phyloP scores from a whole-genome alignment of 768 basidiomycete genomes.

The Rhodotorula sphaerocarpa region DNA sequence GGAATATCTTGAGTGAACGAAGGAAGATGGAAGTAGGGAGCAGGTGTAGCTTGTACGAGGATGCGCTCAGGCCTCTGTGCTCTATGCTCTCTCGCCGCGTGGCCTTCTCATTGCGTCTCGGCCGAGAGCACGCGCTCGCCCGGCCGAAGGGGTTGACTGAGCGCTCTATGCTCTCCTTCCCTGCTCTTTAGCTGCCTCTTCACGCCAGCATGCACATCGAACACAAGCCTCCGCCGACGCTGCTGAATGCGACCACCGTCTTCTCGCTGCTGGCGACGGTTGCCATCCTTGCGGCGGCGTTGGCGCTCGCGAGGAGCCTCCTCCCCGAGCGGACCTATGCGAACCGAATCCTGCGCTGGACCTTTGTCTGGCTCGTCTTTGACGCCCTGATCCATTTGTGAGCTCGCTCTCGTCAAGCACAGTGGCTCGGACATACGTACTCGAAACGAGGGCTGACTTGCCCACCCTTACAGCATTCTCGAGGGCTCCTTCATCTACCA shows the following conservation, averaged over 20 bases:
- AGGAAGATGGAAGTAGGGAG: no score
- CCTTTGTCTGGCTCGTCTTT: slow-evolving; percentile 18
- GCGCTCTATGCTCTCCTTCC: no score
- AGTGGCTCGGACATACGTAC: no score
- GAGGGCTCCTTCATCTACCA: slow-evolving; percentile 19
- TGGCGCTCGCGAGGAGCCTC: not conserved
- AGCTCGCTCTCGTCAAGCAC: not conserved
- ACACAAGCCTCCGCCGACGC: slow-evolving; percentile 8
- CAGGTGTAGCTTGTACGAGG: no score
- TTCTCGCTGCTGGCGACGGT: slow-evolving; percentile 14
- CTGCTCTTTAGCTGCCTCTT: no score
- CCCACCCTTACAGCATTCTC: slow-evolving; percentile 1
- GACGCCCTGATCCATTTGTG: slow-evolving; percentile 21
- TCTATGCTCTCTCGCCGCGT: no score
- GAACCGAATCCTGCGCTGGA: not conserved
- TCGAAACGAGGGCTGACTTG: not conserved
- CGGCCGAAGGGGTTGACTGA: no score
- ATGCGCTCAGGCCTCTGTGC: no score
- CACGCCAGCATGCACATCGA: no score
- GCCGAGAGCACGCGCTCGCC: no score
- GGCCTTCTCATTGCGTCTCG: no score
- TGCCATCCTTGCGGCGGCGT: slow-evolving; percentile 3
- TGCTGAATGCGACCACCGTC: slow-evolving; percentile 9
- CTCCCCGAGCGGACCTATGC: not conserved
- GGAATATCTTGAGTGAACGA: no score